Evolutionary conservation across 768 basidiomycete species (phyloP).

Genomic region (Lyophyllum atratum): DNA sequence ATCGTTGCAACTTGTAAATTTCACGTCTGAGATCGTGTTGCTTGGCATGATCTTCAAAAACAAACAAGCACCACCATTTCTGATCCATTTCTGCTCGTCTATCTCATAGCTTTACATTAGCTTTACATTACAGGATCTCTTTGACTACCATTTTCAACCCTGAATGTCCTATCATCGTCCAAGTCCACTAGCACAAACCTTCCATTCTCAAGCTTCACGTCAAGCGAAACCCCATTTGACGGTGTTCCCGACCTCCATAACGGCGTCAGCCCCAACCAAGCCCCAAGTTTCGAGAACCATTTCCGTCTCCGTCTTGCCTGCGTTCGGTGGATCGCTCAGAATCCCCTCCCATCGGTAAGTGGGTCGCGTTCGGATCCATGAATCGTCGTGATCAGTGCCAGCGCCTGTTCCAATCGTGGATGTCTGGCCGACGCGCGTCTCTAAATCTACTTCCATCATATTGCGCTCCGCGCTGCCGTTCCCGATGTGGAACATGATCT

Average conservation of each 20-base stretch:
- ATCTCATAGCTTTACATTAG: no score
- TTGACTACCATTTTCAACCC: not conserved
- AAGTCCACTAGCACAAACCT: slow-evolving; percentile 46
- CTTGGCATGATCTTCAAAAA: not conserved
- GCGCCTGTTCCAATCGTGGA: slow-evolving; percentile 66
- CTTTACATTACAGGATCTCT: not conserved
- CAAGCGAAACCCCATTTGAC: slow-evolving; percentile 60
- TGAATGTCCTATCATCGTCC: not conserved
- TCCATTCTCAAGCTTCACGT: slow-evolving; percentile 57
- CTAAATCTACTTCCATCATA: slow-evolving; percentile 64
- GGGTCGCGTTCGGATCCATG: slow-evolving; percentile 59
- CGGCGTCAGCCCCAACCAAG: slow-evolving; percentile 71
- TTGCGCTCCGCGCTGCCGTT: slow-evolving; percentile 50
- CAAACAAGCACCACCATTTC: not conserved
- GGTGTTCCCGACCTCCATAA: slow-evolving; percentile 53
- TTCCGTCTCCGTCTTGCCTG: slow-evolving; percentile 34
- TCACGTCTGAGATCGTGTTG: not conserved
- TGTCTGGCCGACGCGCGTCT: slow-evolving; percentile 43
- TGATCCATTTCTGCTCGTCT: no score
- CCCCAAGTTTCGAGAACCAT: slow-evolving; percentile 56
- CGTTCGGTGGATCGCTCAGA: slow-evolving; percentile 51
- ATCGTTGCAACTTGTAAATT: not conserved
- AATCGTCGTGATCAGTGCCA: slow-evolving; percentile 73
- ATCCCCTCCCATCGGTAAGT: slow-evolving; percentile 74
- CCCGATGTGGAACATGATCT: slow-evolving; percentile 65